Evolutionary conservation across 257 asterid genomes (phyloP).

Genomic region (Capsicum rhomboideum): DNA sequence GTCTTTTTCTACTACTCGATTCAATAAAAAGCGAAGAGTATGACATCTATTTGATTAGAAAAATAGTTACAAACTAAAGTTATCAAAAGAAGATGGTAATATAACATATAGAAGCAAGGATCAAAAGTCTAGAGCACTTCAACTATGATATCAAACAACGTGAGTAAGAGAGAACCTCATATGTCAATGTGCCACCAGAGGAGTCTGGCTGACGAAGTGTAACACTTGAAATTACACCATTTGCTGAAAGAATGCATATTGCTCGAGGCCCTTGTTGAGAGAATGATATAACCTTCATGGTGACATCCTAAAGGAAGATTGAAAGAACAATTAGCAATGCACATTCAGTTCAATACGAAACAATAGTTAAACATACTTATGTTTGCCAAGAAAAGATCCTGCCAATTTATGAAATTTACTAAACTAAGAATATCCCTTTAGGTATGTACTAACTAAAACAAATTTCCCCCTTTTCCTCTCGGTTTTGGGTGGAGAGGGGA

Average conservation of each 20-base stretch:
- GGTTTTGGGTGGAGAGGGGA: neutral
- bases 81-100: neutral
- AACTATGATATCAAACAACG: neutral
- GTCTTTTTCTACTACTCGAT: neutral
- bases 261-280: constrained; percentile 89
- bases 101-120: neutral
- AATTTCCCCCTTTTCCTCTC: neutral
- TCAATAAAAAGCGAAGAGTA: neutral
- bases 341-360: neutral
- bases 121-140: neutral
- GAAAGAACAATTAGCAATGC: neutral
- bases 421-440: neutral
- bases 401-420: neutral
- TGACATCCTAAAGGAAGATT: constrained; percentile 48
- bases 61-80: neutral
- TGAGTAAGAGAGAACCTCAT: constrained; percentile 44
- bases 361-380: neutral
- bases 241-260: constrained; percentile 78
- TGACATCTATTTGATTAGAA: neutral
- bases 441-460: neutral
- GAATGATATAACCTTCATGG: constrained; percentile 74
- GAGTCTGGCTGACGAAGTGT: constrained; percentile 85
- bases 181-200: constrained; percentile 80
- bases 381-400: neutral
- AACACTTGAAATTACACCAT: constrained; percentile 69